Evolutionary conservation across 345 rosid species (phyloP), one percentile per base, ranked within the genome.

Genomic region (Psidium friedrichsthalianum): DNA sequence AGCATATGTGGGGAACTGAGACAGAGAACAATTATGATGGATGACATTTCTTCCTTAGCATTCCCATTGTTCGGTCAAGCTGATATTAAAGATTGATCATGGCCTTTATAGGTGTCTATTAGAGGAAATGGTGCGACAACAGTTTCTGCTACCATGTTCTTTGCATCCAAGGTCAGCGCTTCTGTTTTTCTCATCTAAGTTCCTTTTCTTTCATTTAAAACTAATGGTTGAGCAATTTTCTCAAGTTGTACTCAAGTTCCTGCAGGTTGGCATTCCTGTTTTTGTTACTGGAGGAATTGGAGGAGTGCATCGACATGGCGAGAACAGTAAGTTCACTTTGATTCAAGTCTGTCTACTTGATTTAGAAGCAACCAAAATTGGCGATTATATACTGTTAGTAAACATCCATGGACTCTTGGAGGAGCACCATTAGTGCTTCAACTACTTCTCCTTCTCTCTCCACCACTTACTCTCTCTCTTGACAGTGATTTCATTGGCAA

Each of bases 211-310:
- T 84, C 15, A 40, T 20, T 82, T 51, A 52, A 82, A 42, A 24
- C 74, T 29, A 56, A 8, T 51, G 32, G 42, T n/a, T 52, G 12
- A 42, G 6, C 40, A n/a, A 11, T 78, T 42, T 76, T 80, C 52
- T 56, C 25, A 81, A 51, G 56, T 56, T 59, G 61, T 85, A 53
- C 40, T 53, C 40, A 32, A 64, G 69, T 86, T 83, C 84, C 85
- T 87, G 74, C 90, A 95, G 99, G 98, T 95, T 90, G 98, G 99
- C 82, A 94, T 97, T 89, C 90, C 92, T 86, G 95, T 97, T 84
- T 94, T 96, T 85, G 98, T 93, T 58, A 94, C 98, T 3, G 98
- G 99, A 20, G 98, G 99, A 86, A 95, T 93, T 82, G 98, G 99
- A 88, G 98, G 98, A 88, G 98, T 97, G 55, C 98, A 97, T 89